A percentile compares a stretch with the other conserved stretches of the same genome.
phyloP scores from a whole-genome alignment of 306 rosid species.

The Vigna reflexopilosa region DNA sequence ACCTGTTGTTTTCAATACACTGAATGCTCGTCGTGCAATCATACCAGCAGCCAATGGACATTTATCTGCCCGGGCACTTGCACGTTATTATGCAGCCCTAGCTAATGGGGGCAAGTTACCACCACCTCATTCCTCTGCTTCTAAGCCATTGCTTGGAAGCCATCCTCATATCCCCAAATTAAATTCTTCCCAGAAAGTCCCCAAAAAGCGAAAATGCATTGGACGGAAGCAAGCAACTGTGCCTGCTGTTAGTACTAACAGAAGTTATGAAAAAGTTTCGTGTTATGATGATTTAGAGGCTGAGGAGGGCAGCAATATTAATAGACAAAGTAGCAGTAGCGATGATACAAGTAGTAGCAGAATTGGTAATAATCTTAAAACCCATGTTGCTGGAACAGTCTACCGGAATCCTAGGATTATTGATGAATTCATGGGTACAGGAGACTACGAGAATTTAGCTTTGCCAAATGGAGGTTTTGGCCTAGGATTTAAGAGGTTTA shows the following conservation, averaged over 20 bases:
- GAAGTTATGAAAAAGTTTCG: constrained; percentile 42
- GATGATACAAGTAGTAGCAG: constrained; percentile 40
- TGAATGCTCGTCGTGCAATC: constrained; percentile 81
- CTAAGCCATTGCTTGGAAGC: constrained; percentile 86
- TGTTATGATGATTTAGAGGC: constrained; percentile 30
- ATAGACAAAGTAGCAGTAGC: constrained; percentile 43
- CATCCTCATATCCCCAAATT: constrained; percentile 86
- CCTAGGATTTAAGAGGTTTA: constrained; percentile 78
- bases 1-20: constrained; percentile 72
- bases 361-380: constrained; percentile 36
- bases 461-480: constrained; percentile 73
- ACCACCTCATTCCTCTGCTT: constrained; percentile 73
- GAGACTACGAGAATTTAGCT: constrained; percentile 60
- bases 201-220: constrained; percentile 50
- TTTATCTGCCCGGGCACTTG: constrained; percentile 94
- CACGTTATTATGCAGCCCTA: constrained; percentile 92
- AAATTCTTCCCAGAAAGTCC: constrained; percentile 48
- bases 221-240: constrained; percentile 45
- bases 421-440: constrained; percentile 85
- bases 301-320: constrained; percentile 32
- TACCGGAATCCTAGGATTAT: constrained; percentile 70
- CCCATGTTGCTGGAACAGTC: constrained; percentile 45
- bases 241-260: constrained; percentile 30
- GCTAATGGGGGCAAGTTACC: constrained; percentile 87
- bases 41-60: constrained; percentile 98